Evolutionary conservation across 768 basidiomycete species (phyloP).

Genomic region (Boletus edulis): DNA sequence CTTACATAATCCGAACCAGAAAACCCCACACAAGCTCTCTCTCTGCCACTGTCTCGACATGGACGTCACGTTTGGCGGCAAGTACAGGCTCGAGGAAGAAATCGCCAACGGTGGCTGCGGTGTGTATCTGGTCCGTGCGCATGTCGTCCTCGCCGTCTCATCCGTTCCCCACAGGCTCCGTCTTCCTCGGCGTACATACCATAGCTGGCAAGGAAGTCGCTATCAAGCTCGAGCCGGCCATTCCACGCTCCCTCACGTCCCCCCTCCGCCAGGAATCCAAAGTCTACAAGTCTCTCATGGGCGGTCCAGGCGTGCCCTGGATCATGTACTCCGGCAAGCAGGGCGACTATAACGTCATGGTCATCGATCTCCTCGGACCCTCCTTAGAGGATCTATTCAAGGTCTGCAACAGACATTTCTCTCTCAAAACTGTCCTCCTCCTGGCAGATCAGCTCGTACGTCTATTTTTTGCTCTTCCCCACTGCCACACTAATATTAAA

Average conservation of each 20-base stretch:
- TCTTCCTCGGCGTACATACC: constrained; percentile 76
- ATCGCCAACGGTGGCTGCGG: constrained; percentile 81
- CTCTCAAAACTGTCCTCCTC: constrained; percentile 89
- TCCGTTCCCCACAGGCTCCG: constrained; percentile 50
- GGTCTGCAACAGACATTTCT: constrained; percentile 88
- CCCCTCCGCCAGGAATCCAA: constrained; percentile 87
- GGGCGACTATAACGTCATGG: constrained; percentile 96
- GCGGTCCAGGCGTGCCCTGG: constrained; percentile 87
- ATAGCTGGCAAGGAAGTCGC: constrained; percentile 82
- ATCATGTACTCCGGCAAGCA: constrained; percentile 90
- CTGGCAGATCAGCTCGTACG: constrained; percentile 93
- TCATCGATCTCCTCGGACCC: constrained; percentile 94
- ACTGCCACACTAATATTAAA: constrained; percentile 8
- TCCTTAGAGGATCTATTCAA: constrained; percentile 86
- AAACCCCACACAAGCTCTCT: constrained; percentile 3
- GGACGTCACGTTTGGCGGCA: constrained; percentile 61
- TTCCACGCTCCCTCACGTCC: constrained; percentile 42
- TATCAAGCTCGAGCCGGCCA: constrained; percentile 76
- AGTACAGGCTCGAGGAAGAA: constrained; percentile 76
- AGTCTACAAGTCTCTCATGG: constrained; percentile 90
- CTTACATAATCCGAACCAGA: constrained; percentile 28
- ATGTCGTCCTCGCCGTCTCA: constrained; percentile 7
- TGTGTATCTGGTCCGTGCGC: constrained; percentile 51
- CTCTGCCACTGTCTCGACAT: constrained; percentile 22
- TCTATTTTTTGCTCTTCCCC: constrained; percentile 8